Percentiles rank a stretch among this genome's conserved stretches.
Evolutionary conservation across 768 basidiomycete species (phyloP).

Genomic region (Boletus fagicola): DNA sequence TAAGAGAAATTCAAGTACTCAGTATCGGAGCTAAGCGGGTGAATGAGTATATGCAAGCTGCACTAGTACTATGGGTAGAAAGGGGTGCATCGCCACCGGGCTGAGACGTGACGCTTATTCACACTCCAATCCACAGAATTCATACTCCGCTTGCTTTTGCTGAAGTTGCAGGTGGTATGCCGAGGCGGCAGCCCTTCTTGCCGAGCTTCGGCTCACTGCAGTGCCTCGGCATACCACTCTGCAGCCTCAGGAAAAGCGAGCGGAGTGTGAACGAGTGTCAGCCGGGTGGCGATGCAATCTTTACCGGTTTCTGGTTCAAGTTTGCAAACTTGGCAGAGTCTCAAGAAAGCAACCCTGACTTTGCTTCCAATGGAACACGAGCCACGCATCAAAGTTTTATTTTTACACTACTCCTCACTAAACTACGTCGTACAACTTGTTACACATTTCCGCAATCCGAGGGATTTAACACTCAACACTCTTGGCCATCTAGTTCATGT

Average conservation of each 20-base stretch:
- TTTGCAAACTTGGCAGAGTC: too few species aligned
- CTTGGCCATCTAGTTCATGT: neutral
- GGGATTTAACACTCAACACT: neutral
- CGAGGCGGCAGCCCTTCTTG: neutral
- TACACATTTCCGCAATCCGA: neutral
- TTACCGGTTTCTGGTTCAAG: too few species aligned
- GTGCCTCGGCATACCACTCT: too few species aligned
- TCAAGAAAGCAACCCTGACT: neutral
- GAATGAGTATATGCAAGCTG: too few species aligned
- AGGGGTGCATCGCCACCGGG: neutral
- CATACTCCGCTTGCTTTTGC: neutral
- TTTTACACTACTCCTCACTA: neutral
- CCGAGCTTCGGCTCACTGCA: too few species aligned
- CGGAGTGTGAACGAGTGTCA: too few species aligned
- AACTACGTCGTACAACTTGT: neutral
- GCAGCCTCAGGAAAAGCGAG: too few species aligned
- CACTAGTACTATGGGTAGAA: too few species aligned
- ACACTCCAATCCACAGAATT: too few species aligned
- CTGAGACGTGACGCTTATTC: too few species aligned
- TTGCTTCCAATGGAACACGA: neutral
- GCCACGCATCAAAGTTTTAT: neutral
- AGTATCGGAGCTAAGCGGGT: too few species aligned
- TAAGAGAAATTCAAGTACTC: conserved; percentile 48
- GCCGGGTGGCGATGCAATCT: too few species aligned
- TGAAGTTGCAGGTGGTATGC: neutral